phyloP scores from a whole-genome alignment of 2,329 filamentous ascomycete species.

The Septoria petroselini region DNA sequence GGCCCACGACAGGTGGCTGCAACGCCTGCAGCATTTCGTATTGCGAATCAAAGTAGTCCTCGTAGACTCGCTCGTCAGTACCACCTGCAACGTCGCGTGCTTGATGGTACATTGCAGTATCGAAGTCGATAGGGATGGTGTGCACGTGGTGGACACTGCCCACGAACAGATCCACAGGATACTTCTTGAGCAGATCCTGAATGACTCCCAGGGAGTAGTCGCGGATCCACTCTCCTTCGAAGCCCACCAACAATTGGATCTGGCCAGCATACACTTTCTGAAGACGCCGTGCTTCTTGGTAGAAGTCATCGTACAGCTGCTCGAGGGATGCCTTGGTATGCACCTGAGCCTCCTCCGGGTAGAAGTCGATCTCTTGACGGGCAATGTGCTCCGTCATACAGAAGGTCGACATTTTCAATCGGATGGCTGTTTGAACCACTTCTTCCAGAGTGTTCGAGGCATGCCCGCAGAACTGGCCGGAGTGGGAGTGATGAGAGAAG shows the following conservation, averaged over 20 bases:
- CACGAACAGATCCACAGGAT: constrained; percentile 81
- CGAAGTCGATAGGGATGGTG: constrained; percentile 84
- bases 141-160: constrained; percentile 90
- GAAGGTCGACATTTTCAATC: constrained; percentile 74
- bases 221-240: constrained; percentile 91
- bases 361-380: constrained; percentile 72
- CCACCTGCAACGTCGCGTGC: constrained; percentile 59
- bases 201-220: constrained; percentile 62
- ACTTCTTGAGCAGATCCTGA: constrained; percentile 54
- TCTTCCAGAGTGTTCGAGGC: constrained; percentile 82
- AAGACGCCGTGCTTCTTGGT: constrained; percentile 70
- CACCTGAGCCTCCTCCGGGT: constrained; percentile 70
- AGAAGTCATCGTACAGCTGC: constrained; percentile 65
- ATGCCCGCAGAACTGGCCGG: constrained; percentile 94
- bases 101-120: constrained; percentile 61
- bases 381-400: constrained; percentile 96
- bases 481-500: constrained; percentile 97
- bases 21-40: constrained; percentile 72
- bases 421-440: constrained; percentile 74
- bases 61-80: constrained; percentile 70
- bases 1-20: constrained; percentile 76
- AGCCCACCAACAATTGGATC: constrained; percentile 81
- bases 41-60: constrained; percentile 86
- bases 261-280: constrained; percentile 64
- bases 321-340: constrained; percentile 48